Evolutionary conservation across 2,329 filamentous ascomycete genomes (phyloP).

Genomic region (Rachicladosporium sp.): DNA sequence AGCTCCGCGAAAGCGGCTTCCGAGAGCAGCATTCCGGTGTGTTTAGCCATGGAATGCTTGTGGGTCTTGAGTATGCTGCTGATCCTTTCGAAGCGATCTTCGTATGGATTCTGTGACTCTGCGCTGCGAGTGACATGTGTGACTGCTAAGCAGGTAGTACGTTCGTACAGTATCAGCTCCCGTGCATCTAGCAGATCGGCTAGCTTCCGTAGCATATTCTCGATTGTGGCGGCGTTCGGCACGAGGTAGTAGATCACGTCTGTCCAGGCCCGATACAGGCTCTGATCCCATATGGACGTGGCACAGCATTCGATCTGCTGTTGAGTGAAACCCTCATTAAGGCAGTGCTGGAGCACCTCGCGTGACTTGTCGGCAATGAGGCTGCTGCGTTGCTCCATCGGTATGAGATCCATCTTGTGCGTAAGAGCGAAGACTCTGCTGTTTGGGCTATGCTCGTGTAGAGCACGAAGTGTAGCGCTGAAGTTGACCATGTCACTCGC

Average conservation of each 20-base stretch:
- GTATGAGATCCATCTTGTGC: constrained; percentile 97
- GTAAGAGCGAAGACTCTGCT: constrained; percentile 90
- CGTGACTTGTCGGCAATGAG: constrained; percentile 76
- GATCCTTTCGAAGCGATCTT: constrained; percentile 86
- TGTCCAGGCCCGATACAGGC: constrained; percentile 94
- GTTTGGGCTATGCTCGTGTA: constrained; percentile 68
- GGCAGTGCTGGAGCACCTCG: constrained; percentile 62
- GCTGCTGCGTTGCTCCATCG: constrained; percentile 61
- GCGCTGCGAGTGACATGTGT: constrained; percentile 71
- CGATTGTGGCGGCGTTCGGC: constrained; percentile 82
- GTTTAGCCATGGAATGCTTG: constrained; percentile 67
- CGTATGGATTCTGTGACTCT: constrained; percentile 67
- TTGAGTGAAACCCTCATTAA: constrained; percentile 44
- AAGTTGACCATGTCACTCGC: constrained; percentile 89
- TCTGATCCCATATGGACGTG: constrained; percentile 98
- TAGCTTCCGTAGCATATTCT: constrained; percentile 69
- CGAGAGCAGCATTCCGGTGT: constrained; percentile 68
- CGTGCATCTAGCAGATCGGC: constrained; percentile 81
- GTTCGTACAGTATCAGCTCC: constrained; percentile 87
- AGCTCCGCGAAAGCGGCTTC: constrained; percentile 71
- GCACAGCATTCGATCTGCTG: constrained; percentile 67
- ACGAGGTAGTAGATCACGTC: constrained; percentile 96
- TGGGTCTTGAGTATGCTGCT: constrained; percentile 98
- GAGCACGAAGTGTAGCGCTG: constrained; percentile 74
- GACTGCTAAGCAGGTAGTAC: constrained; percentile 93